Evolutionary conservation across 768 basidiomycete genomes (phyloP).

Genomic region (Ramaria sp.): DNA sequence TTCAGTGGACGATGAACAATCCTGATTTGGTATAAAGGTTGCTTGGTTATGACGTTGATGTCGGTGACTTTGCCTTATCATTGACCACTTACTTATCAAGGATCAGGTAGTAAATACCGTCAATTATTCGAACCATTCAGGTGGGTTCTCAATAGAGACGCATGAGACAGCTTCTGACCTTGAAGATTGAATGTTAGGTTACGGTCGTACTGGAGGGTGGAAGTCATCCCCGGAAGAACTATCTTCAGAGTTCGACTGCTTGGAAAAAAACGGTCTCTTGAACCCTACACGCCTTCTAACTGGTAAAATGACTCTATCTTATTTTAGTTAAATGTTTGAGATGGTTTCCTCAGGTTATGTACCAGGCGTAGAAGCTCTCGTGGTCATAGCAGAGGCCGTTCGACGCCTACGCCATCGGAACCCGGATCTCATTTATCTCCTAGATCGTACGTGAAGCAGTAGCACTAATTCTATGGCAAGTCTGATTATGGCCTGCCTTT

Average conservation of each 20-base stretch:
- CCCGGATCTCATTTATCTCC: slow-evolving; percentile 65
- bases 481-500: background rate
- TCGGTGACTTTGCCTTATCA: slow-evolving; percentile 26
- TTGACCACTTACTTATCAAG: background rate
- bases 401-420: slow-evolving; percentile 45
- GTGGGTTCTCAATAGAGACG: slow-evolving; percentile 26
- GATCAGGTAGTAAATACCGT: slow-evolving; percentile 78
- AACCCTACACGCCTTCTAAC: slow-evolving; percentile 67
- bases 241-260: slow-evolving; percentile 54
- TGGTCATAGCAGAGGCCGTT: slow-evolving; percentile 52
- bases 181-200: slow-evolving; percentile 56
- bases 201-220: slow-evolving; percentile 70
- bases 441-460: slow-evolving; percentile 64
- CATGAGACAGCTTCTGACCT: background rate
- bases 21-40: slow-evolving; percentile 11
- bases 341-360: slow-evolving; percentile 55
- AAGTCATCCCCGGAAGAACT: slow-evolving; percentile 72
- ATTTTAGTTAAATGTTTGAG: background rate
- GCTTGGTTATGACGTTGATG: slow-evolving; percentile 94
- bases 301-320: slow-evolving; percentile 29
- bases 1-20: slow-evolving; percentile 19
- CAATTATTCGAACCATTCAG: slow-evolving; percentile 91
- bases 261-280: slow-evolving; percentile 72
- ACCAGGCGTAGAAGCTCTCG: slow-evolving; percentile 69
- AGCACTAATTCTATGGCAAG: background rate